Conservation (phyloP, 2,329 filamentous ascomycete species). For the Beauveria brongniartii region DNA sequence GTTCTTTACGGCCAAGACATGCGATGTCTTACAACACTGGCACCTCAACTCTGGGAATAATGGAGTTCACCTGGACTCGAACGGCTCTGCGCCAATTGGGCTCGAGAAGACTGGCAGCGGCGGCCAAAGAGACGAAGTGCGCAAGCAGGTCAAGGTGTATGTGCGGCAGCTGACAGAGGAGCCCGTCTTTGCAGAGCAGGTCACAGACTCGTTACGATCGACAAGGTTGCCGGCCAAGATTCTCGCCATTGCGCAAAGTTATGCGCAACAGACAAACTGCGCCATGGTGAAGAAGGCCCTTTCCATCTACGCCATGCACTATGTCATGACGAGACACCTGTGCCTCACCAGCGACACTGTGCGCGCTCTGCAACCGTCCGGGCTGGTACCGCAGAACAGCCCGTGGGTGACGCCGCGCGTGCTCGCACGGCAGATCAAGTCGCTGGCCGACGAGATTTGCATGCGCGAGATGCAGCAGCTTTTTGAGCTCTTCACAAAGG, state of each 20-base stretch:
- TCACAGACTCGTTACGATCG: constrained; percentile 38
- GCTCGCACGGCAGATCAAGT: constrained; percentile 49
- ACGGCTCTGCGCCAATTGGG: constrained; percentile 41
- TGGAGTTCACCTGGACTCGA: constrained; percentile 32
- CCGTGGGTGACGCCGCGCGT: constrained; percentile 43
- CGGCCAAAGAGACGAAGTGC: constrained; percentile 36
- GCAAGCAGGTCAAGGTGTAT: constrained; percentile 39
- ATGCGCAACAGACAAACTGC: constrained; percentile 36
- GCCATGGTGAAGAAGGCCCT: constrained; percentile 45
- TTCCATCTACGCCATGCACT: constrained; percentile 49
- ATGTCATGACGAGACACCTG: constrained; percentile 47
- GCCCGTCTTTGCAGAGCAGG: constrained; percentile 38
- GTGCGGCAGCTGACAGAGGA: constrained; percentile 40
- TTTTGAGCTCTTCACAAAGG: constrained; percentile 44
- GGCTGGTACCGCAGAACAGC: constrained; percentile 35
- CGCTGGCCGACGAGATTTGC: constrained; percentile 47
- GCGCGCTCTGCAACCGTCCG: constrained; percentile 30
- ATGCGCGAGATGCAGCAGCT: constrained; percentile 41
- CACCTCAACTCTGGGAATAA: constrained; percentile 32
- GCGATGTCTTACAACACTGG: constrained; percentile 43
- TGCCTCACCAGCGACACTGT: constrained; percentile 40
- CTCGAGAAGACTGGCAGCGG: constrained; percentile 34
- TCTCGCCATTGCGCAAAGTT: constrained; percentile 40
- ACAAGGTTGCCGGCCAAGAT: constrained; percentile 39
- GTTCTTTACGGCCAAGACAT: constrained; percentile 42